Conservation (phyloP, 306 rosid species). For the Delonix regia region DNA sequence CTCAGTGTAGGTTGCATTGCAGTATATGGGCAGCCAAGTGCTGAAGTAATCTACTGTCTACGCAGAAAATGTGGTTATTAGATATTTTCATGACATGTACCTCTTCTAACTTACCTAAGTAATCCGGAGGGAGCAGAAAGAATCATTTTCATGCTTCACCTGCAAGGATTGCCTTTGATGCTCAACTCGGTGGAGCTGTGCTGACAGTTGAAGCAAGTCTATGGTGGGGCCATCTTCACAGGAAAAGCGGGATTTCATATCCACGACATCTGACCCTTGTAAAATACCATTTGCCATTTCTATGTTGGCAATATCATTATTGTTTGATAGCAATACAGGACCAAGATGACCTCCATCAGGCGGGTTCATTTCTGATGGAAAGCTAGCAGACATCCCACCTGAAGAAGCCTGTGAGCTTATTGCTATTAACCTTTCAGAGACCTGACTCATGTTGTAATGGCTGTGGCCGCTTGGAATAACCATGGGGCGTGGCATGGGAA, state of each 20-base stretch:
- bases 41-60: background rate
- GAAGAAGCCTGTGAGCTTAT: slow-evolving; percentile 56
- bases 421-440: slow-evolving; percentile 56
- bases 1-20: background rate
- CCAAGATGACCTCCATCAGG: slow-evolving; percentile 48
- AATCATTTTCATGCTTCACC: slow-evolving; percentile 65
- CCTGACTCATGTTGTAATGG: slow-evolving; percentile 53
- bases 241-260: slow-evolving; percentile 50
- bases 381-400: slow-evolving; percentile 51
- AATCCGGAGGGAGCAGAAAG: slow-evolving; percentile 62
- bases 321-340: slow-evolving; percentile 50
- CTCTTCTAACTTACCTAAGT: slow-evolving; percentile 43
- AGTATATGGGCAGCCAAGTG: background rate
- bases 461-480: slow-evolving; percentile 54
- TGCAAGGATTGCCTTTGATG: slow-evolving; percentile 66
- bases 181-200: slow-evolving; percentile 80
- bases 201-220: slow-evolving; percentile 75
- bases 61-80: background rate
- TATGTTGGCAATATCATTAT: slow-evolving; percentile 51
- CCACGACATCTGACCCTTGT: slow-evolving; percentile 51
- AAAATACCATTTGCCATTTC: slow-evolving; percentile 60
- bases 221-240: slow-evolving; percentile 59
- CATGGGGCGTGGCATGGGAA: slow-evolving; percentile 46
- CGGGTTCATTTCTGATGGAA: slow-evolving; percentile 54
- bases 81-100: slow-evolving; percentile 30